These are phyloP conservation scores for Apium graveolens DNA, from an alignment of 129 eudicot species.

Conservation along the genomic window DNA sequence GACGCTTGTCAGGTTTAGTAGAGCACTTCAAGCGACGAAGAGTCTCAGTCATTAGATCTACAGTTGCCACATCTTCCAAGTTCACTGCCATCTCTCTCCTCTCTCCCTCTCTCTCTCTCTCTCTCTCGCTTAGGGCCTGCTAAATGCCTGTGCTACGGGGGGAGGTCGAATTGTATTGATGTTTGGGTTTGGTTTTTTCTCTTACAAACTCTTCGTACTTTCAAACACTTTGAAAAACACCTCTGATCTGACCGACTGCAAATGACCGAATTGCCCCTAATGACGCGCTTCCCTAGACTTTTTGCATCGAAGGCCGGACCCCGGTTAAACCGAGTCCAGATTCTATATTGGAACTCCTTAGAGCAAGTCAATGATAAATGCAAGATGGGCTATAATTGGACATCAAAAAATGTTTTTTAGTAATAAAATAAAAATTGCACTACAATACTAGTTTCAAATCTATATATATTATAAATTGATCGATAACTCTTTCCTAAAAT, in stretches of 20 bases:
- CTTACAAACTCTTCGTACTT: neutral
- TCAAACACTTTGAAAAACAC: neutral
- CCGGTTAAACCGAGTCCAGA: too few species aligned
- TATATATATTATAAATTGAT: too few species aligned
- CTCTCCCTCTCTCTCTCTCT: neutral
- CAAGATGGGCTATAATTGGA: too few species aligned
- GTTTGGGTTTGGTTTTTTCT: neutral
- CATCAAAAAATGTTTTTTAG: too few species aligned
- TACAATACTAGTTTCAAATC: too few species aligned
- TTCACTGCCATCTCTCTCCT: slow-evolving; percentile 23
- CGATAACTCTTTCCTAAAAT: too few species aligned
- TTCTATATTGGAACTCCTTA: too few species aligned
- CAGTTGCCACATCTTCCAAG: slow-evolving; percentile 74
- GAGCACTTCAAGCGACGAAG: slow-evolving; percentile 88
- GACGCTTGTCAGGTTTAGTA: slow-evolving; percentile 86
- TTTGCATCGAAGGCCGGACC: too few species aligned
- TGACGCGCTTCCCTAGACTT: neutral
- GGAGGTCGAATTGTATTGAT: neutral
- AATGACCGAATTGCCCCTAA: neutral
- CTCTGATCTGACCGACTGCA: neutral
- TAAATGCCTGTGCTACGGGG: neutral
- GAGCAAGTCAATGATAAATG: too few species aligned
- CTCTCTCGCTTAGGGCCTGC: neutral
- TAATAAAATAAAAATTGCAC: too few species aligned
- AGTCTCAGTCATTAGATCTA: slow-evolving; percentile 76